Conservation (phyloP, 2,329 filamentous ascomycete genomes). For the Parastagonospora avenae region DNA sequence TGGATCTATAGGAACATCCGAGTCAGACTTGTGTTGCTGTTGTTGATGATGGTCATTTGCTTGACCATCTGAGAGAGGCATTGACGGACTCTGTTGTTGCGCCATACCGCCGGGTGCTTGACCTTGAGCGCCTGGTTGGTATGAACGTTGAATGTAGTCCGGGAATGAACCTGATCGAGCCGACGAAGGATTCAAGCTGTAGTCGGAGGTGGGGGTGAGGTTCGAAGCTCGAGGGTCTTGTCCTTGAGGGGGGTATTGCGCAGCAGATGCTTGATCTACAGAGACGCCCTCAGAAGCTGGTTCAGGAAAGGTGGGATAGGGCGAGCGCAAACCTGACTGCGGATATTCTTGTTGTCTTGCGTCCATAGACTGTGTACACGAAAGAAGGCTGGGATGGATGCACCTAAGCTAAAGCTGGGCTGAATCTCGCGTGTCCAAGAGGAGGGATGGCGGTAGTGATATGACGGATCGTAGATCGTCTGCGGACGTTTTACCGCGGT, state of each 20-base stretch:
- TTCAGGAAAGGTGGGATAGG: constrained; percentile 60
- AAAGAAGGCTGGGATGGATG: constrained; percentile 35
- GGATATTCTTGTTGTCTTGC: constrained; percentile 58
- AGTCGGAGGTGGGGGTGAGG: constrained; percentile 88
- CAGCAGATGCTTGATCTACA: constrained; percentile 93
- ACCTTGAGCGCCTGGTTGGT: constrained; percentile 75
- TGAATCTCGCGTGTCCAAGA: constrained; percentile 45
- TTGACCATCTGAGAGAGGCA: constrained; percentile 80
- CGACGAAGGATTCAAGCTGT: constrained; percentile 75
- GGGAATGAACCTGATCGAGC: constrained; percentile 85
- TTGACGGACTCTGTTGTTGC: constrained; percentile 98
- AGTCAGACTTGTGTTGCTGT: constrained; percentile 84
- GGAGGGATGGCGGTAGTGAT: constrained; percentile 55
- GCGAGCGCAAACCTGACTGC: constrained; percentile 61
- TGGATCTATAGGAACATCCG: constrained; percentile 98
- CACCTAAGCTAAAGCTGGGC: constrained; percentile 47
- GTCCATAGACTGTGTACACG: constrained; percentile 58
- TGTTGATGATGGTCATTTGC: constrained; percentile 71
- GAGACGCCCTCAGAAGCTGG: constrained; percentile 80
- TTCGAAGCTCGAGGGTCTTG: constrained; percentile 76
- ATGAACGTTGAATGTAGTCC: constrained; percentile 82
- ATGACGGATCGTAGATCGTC: constrained; percentile 49
- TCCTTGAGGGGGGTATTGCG: constrained; percentile 78
- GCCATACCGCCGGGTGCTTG: constrained; percentile 89
- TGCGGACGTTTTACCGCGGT: constrained; percentile 46